These are phyloP conservation scores for Apiospora marii DNA, from an alignment of 2,329 filamentous ascomycete genomes.

Conservation along the genomic window DNA sequence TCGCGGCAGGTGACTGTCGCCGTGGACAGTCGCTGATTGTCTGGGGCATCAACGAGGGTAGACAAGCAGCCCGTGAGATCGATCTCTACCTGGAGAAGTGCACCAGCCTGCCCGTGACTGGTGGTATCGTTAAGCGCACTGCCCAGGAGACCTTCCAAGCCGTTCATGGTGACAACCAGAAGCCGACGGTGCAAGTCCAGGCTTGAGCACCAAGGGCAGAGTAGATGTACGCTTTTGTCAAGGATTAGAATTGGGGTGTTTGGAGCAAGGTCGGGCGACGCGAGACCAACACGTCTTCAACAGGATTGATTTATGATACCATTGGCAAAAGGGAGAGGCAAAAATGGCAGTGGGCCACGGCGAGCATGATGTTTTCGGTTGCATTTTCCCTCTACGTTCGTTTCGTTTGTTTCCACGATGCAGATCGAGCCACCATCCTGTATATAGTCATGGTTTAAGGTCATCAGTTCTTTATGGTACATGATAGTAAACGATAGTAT, in stretches of 20 bases:
- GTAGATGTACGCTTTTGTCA: not conserved
- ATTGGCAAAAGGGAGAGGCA: conserved; percentile 13
- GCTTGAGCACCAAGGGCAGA: not conserved
- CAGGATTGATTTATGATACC: conserved; percentile 26
- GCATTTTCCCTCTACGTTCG: not conserved
- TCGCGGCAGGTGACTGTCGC: conserved; percentile 93
- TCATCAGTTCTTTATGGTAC: not conserved
- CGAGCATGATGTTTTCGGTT: not conserved
- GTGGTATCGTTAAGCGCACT: conserved; percentile 89
- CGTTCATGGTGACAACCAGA: conserved; percentile 23
- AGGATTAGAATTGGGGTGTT: conserved; percentile 4
- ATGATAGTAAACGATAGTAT: conserved; percentile 1
- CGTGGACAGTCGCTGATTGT: conserved; percentile 96
- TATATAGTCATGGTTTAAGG: not conserved
- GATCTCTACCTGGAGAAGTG: conserved; percentile 85
- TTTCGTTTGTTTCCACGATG: not conserved
- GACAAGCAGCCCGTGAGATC: conserved; percentile 90
- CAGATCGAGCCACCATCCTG: conserved; percentile 2
- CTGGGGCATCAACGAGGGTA: conserved; percentile 98
- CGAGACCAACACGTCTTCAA: conserved; percentile 2
- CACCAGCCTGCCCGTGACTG: conserved; percentile 85
- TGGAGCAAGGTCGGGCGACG: conserved; percentile 9
- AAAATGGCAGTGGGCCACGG: not conserved
- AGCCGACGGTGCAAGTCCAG: conserved; percentile 10
- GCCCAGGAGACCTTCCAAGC: conserved; percentile 71